A percentile compares a stretch with the other conserved stretches of the same genome.
Conservation (phyloP, 805 yeast genomes). For the Barnettozyma sp. region DNA sequence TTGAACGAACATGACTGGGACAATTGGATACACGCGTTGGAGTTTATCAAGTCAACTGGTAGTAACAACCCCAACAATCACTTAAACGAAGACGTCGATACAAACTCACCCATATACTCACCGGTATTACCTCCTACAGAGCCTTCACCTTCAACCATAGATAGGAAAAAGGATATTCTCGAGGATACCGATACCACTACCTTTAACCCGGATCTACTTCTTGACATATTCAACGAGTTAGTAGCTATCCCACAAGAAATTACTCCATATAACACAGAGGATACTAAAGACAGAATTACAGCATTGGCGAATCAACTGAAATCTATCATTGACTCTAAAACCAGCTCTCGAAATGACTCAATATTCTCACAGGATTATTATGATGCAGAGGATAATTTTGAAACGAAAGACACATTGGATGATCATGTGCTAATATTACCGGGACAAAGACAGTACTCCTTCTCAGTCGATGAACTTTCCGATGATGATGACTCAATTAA, state of each 20-base stretch:
- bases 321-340: not conserved
- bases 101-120: conserved; percentile 5
- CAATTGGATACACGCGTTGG: conserved; percentile 78
- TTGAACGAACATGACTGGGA: conserved; percentile 57
- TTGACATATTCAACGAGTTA: conserved; percentile 2
- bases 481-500: conserved; percentile 24
- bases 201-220: too few relatives aligned
- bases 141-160: not conserved
- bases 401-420: conserved; percentile 41
- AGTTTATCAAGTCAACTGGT: conserved; percentile 27
- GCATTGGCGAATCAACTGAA: conserved; percentile 1
- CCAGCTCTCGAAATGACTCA: conserved; percentile 21
- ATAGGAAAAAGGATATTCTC: too few relatives aligned
- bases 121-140: conserved; percentile 6
- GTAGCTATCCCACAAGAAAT: conserved; percentile 4
- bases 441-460: conserved; percentile 4
- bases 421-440: conserved; percentile 17
- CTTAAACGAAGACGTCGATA: not conserved
- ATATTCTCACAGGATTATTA: conserved; percentile 46
- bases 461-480: conserved; percentile 22
- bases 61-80: conserved; percentile 2
- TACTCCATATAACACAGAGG: conserved; percentile 4
- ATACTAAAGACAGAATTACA: not conserved
- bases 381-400: conserved; percentile 67
- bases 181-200: too few relatives aligned